Conservation (phyloP, 2,329 filamentous ascomycete species). For the Penicillium sp. region DNA sequence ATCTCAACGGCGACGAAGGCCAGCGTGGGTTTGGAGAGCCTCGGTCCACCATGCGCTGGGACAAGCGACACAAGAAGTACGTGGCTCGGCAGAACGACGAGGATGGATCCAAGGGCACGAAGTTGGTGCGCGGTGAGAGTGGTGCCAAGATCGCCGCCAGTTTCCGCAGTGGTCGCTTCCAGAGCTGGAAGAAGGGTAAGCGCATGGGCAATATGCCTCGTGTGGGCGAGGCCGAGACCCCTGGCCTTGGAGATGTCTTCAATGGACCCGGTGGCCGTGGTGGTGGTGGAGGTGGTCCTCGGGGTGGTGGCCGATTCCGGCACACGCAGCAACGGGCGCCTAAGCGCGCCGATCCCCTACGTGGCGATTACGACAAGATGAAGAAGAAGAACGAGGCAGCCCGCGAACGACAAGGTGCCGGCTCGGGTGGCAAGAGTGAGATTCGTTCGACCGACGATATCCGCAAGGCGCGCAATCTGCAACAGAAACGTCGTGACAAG, state of each 20-base stretch:
- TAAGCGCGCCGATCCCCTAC: constrained; percentile 88
- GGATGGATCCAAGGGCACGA: constrained; percentile 76
- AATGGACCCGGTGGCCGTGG: constrained; percentile 29
- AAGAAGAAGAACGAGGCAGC: constrained; percentile 89
- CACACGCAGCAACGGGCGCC: constrained; percentile 87
- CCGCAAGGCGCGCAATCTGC: constrained; percentile 73
- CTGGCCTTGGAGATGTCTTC: constrained; percentile 30
- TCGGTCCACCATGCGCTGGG: constrained; percentile 83
- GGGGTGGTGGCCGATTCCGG: constrained; percentile 64
- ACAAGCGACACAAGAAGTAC: constrained; percentile 95
- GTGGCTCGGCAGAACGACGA: constrained; percentile 89
- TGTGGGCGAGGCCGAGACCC: constrained; percentile 75
- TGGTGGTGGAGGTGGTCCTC: not conserved
- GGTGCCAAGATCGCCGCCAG: constrained; percentile 94
- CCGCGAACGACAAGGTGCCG: constrained; percentile 61
- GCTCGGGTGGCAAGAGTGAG: constrained; percentile 72
- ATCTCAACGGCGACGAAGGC: constrained; percentile 84
- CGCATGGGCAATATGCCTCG: constrained; percentile 75
- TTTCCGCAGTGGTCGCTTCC: constrained; percentile 92
- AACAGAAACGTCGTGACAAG: constrained; percentile 79
- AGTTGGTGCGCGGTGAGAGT: constrained; percentile 82
- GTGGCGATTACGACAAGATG: constrained; percentile 85
- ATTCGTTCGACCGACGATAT: constrained; percentile 82
- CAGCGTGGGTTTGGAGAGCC: constrained; percentile 75
- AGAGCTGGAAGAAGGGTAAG: constrained; percentile 86